phyloP scores from a whole-genome alignment of 2,329 filamentous ascomycete species.

The Cordyceps pruinosa region DNA sequence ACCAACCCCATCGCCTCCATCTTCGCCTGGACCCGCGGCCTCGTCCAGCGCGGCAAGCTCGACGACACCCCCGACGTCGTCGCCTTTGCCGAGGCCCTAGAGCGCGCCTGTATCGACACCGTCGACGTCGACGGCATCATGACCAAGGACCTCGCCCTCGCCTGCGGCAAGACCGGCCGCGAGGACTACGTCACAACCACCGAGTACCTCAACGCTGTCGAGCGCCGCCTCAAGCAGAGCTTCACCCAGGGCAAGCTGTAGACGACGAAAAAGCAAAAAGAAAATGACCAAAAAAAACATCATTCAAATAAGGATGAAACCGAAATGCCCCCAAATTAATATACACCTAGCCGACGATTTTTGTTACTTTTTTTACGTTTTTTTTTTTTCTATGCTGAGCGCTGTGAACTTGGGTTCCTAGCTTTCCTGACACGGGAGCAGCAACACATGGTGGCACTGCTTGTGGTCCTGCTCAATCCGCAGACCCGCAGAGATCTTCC shows the following conservation, averaged over 20 bases:
- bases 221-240: constrained; percentile 75
- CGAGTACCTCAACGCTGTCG: constrained; percentile 88
- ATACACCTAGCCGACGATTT: background rate
- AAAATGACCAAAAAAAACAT: background rate
- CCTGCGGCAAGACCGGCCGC: constrained; percentile 79
- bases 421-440: no score
- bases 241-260: constrained; percentile 68
- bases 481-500: background rate
- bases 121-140: constrained; percentile 93
- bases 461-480: background rate
- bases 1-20: constrained; percentile 99
- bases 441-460: no score
- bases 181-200: constrained; percentile 84
- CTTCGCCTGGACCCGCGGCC: constrained; percentile 96
- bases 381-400: background rate
- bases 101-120: constrained; percentile 89
- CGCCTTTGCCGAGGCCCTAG: constrained; percentile 82
- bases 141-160: constrained; percentile 98
- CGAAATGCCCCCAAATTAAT: background rate
- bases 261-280: constrained; percentile 13
- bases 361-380: background rate
- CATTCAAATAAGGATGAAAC: background rate
- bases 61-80: constrained; percentile 90
- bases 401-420: no score
- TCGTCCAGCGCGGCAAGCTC: constrained; percentile 86